Evolutionary conservation across 257 asterid genomes (phyloP), one percentile per base, ranked within the genome.

Genomic region (Cinchona pubescens): DNA sequence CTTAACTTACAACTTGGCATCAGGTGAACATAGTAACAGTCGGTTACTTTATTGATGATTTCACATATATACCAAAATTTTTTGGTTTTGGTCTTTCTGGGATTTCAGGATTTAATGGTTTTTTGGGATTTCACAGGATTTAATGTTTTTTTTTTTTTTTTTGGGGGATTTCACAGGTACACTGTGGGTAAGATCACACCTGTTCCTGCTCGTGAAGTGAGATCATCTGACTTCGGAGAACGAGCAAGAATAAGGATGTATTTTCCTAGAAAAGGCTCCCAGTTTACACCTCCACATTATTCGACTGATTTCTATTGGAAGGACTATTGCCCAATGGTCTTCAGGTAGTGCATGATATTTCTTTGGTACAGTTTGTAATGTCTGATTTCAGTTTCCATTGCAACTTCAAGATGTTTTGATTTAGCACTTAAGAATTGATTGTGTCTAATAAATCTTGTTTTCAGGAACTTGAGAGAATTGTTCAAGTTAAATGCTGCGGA

Each of bases 261-360:
- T 81, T 94, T 94, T 83, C 99, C 99, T 29, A 83, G 85, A 68
- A 87, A 89, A 69, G 99, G 99, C 59, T 92, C 99, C 68, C 87
- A 73, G 80, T 84, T 92, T 85, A 94, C 99, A 79, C 99, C 97
- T 78, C 76, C 97, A 32, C 99, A 94, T 85, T 83, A 83, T 70
- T 88, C 99, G 16, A 66, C 89, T 11, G 91, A 92, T 83, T 94
- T 94, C 83, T 87, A 87, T 80, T 94, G 99, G 99, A 92, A 90
- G 85, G 99, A 90, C 81, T 94, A 94, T 80, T 92, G 97, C 80
- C 99, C 97, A 72, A 92, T 94, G 99, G 99, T 94, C 73, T 94
- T 94, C 94, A 94, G 97, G 99, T 94, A 84, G 72, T 48, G 55
- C 30, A 53, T 62, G 42, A 4, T 12, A 1, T 71, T 40, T 61